Evolutionary conservation across 2,329 filamentous ascomycete species (phyloP), one percentile per base, ranked within the genome.

Genomic region (Lojkania enalia): DNA sequence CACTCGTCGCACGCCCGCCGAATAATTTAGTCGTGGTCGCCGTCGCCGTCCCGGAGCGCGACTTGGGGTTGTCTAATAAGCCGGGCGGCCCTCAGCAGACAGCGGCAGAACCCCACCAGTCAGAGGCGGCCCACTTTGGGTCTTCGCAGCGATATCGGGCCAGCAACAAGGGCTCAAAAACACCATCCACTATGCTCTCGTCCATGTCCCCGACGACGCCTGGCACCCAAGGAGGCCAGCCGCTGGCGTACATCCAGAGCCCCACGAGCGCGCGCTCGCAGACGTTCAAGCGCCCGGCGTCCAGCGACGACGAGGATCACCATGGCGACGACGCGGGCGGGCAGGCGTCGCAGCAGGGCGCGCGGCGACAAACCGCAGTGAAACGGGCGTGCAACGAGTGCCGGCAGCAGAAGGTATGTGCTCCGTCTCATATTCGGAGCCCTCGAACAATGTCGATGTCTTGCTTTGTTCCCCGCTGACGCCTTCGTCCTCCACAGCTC

Each of bases 381-480:
- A 90, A 92, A 74, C 79, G 88, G 60, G 88, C 88, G 4, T 92
- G 88, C 71, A 91, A 91, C 64, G 87, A 92, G 70, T 92, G 87
- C 66, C 80, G 87, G 50, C 88, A 92, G 72, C 88, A 92, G 71
- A 92, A 92, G 77, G 87, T 89, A 79, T 75, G 61, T 54, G 16
- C 19, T 9, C 15, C 11, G 19, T 20, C 9, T n/a, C 27, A 27
- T 25, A n/a, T 27, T 7, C n/a, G n/a, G n/a, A n/a, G n/a, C n/a
- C n/a, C n/a, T n/a, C n/a, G n/a, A n/a, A n/a, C n/a, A n/a, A n/a
- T n/a, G n/a, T 9, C 14, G 16, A 6, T 27, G 23, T 11, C 30
- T 11, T 36, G 36, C 38, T 32, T 36, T 35, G 42, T 38, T 15
- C 35, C 32, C 38, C 44, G 44, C 57, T 65, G 44, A 63, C 54